Conservation (phyloP, 2,329 filamentous ascomycete genomes). For the Calonectria naviculata region DNA sequence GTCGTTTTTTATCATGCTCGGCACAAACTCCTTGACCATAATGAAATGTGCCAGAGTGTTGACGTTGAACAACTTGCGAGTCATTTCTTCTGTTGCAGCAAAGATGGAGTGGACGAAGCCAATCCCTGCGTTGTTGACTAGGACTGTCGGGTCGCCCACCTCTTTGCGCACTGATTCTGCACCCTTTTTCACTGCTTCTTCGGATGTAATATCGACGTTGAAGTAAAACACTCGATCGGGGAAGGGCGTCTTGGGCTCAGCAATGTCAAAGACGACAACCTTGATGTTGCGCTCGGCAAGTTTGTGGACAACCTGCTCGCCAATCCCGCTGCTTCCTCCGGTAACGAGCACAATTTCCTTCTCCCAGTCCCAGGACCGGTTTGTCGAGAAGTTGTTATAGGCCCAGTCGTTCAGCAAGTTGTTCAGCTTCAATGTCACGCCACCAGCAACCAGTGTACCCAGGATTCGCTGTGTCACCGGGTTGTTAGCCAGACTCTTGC, state of each 20-base stretch:
- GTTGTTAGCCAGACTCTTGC: neutral
- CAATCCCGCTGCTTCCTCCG: constrained; percentile 9
- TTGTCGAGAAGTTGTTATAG: neutral
- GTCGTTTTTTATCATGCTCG: constrained; percentile 66
- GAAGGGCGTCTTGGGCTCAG: neutral
- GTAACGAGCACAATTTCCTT: constrained; percentile 7
- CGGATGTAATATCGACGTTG: neutral
- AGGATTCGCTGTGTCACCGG: neutral
- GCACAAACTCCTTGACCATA: constrained; percentile 71
- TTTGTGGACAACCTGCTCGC: neutral
- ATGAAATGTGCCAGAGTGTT: constrained; percentile 74
- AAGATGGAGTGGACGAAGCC: neutral
- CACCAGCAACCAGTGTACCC: neutral
- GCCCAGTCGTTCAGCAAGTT: neutral
- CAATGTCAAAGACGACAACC: constrained; percentile 1
- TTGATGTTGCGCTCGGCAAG: neutral
- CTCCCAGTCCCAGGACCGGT: neutral
- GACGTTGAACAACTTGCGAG: constrained; percentile 58
- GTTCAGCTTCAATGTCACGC: neutral
- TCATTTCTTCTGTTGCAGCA: neutral
- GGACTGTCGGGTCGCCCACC: constrained; percentile 8
- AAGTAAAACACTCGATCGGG: neutral
- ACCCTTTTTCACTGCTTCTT: neutral
- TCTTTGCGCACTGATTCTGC: neutral
- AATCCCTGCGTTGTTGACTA: constrained; percentile 10